Evolutionary conservation across 306 rosid genomes (phyloP), one percentile per base, ranked within the genome.

Genomic region (Morella rubra): DNA sequence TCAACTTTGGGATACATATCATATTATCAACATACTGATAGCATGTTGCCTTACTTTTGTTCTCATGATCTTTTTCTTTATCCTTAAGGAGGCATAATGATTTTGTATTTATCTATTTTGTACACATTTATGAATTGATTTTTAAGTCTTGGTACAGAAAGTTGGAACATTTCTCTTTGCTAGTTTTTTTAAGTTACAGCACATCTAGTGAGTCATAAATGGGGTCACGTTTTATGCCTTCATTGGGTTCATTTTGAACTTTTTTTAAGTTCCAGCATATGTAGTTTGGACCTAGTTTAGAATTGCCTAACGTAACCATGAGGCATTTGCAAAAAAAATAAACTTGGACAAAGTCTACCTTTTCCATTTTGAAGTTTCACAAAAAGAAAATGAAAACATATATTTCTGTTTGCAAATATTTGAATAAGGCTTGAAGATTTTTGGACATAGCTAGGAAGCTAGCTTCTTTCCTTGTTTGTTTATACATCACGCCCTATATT

Each of bases 31-130:
- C 9, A 37, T 46, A 40, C 49, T 51, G 55, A 52, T 51, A 9
- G 47, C 46, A 32, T 78, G 56, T 24, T 73, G 20, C 22, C 50
- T 79, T 79, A 8, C 16, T n/a, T n/a, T n/a, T n/a, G n/a, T n/a
- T n/a, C n/a, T n/a, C n/a, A n/a, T n/a, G n/a, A n/a, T n/a, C n/a
- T n/a, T n/a, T n/a, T n/a, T n/a, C n/a, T n/a, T n/a, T n/a, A n/a
- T n/a, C n/a, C n/a, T n/a, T n/a, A n/a, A n/a, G n/a, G n/a, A n/a
- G n/a, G n/a, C n/a, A n/a, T n/a, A n/a, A n/a, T n/a, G n/a, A n/a
- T 56, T 72, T 68, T 52, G 20, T 56, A 20, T 19, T 18, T 64
- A 15, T 72, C 67, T 52, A 13, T 59, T 44, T 14, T 41, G 37
- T 16, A 15, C 22, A 7, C 3, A 16, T 64, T 0, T 37, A n/a